Percentiles rank a stretch among this genome's conserved stretches.
Conservation (phyloP, 345 rosid species). For the Carallia brachiata region DNA sequence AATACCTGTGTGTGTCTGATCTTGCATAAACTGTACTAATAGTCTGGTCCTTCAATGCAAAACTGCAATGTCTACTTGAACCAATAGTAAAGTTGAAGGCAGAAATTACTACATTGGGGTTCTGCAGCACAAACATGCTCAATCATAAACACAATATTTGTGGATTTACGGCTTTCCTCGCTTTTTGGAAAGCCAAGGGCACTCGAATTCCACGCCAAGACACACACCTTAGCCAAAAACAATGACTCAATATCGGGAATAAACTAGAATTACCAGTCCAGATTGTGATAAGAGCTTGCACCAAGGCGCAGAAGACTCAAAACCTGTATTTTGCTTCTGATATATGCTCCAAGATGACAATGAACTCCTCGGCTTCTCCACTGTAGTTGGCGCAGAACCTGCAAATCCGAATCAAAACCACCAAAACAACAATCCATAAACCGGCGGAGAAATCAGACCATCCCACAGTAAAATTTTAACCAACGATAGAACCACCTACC, state of each 20-base stretch:
- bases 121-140: slow-evolving; percentile 41
- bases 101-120: slow-evolving; percentile 48
- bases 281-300: slow-evolving; percentile 73
- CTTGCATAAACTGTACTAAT: slow-evolving; percentile 52
- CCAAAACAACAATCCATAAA: slow-evolving; percentile 4
- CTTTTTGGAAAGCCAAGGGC: neutral
- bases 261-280: slow-evolving; percentile 49
- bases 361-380: slow-evolving; percentile 56
- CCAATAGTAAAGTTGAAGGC: slow-evolving; percentile 50
- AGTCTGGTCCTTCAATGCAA: slow-evolving; percentile 46
- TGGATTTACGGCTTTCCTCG: neutral
- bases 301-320: slow-evolving; percentile 57
- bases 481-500: slow-evolving; percentile 37
- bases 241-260: neutral
- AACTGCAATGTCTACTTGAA: slow-evolving; percentile 52
- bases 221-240: neutral
- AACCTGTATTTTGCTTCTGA: slow-evolving; percentile 43
- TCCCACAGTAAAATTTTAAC: neutral
- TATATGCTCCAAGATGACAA: slow-evolving; percentile 40
- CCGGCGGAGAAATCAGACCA: neutral
- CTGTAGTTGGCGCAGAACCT: slow-evolving; percentile 53
- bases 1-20: slow-evolving; percentile 65
- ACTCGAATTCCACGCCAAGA: neutral
- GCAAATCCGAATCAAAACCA: slow-evolving; percentile 17
- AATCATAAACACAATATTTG: neutral